Percentiles rank a stretch among this genome's conserved stretches.
Evolutionary conservation across 305 asterid species (phyloP).

Genomic region (Lippia alba): DNA sequence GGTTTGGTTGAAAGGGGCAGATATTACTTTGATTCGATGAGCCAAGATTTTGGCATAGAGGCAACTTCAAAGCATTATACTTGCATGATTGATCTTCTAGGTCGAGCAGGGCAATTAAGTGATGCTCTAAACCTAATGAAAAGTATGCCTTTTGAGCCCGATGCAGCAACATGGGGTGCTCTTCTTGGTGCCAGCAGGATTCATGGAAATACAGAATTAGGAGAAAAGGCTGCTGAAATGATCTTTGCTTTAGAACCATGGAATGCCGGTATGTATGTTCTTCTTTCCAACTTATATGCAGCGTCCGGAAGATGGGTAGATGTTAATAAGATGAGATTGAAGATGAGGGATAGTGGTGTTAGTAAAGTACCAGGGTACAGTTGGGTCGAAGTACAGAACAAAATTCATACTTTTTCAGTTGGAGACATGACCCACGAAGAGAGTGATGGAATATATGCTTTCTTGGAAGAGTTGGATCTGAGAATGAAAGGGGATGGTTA

Average conservation of each 20-base stretch:
- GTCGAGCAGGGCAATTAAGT: conserved; percentile 82
- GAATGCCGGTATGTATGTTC: conserved; percentile 91
- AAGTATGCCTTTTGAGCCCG: conserved; percentile 86
- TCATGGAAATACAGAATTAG: conserved; percentile 75
- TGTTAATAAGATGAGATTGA: conserved; percentile 70
- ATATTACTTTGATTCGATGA: conserved; percentile 72
- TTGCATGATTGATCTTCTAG: conserved; percentile 88
- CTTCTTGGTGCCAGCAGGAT: conserved; percentile 93
- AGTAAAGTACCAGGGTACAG: conserved; percentile 80
- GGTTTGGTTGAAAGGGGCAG: conserved; percentile 80
- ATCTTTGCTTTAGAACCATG: conserved; percentile 80
- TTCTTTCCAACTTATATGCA: conserved; percentile 84
- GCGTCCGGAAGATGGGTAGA: conserved; percentile 87
- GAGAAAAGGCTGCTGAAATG: conserved; percentile 92
- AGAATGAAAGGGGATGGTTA: conserved; percentile 74
- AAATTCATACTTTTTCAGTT: conserved; percentile 76
- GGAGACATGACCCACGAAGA: conserved; percentile 79
- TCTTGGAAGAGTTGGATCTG: conserved; percentile 73
- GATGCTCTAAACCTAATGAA: conserved; percentile 76
- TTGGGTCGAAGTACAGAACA: conserved; percentile 83
- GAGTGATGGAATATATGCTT: conserved; percentile 57
- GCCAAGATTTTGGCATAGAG: conserved; percentile 61
- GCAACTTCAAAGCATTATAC: conserved; percentile 82
- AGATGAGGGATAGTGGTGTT: conserved; percentile 77
- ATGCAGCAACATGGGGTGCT: conserved; percentile 97